Evolutionary conservation across 768 basidiomycete species (phyloP).

Genomic region (Phlebiopsis flavidoalba): DNA sequence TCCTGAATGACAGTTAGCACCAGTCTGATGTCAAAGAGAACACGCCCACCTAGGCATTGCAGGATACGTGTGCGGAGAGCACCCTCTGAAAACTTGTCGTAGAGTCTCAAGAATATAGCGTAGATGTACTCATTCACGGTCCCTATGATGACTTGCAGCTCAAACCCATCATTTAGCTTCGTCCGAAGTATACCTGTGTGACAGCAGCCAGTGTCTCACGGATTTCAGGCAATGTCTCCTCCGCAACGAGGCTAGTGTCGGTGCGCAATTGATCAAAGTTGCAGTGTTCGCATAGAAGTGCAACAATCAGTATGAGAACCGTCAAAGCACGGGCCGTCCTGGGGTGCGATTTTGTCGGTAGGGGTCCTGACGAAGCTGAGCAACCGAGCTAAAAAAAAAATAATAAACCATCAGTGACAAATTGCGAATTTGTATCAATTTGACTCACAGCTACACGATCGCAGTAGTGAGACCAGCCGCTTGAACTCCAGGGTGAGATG

Average conservation of each 20-base stretch:
- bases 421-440: too few relatives aligned
- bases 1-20: slow-evolving; percentile 38
- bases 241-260: slow-evolving; percentile 34
- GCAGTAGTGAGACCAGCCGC: slow-evolving; percentile 71
- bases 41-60: slow-evolving; percentile 75
- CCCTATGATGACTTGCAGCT: slow-evolving; percentile 32
- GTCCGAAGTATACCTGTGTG: slow-evolving; percentile 36
- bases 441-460: slow-evolving; percentile 74
- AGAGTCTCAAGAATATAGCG: slow-evolving; percentile 60
- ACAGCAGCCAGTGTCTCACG: slow-evolving; percentile 53
- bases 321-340: slow-evolving; percentile 52
- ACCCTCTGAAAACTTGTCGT: slow-evolving; percentile 57
- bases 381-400: slow-evolving; percentile 44
- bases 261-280: slow-evolving; percentile 73
- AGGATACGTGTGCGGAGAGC: slow-evolving; percentile 67
- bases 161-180: background rate
- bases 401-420: background rate
- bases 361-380: slow-evolving; percentile 45
- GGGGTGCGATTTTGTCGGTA: slow-evolving; percentile 34
- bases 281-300: slow-evolving; percentile 84
- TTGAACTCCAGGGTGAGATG: slow-evolving; percentile 83
- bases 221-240: slow-evolving; percentile 35
- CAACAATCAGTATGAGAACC: slow-evolving; percentile 78
- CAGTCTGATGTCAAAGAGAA: background rate
- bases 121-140: slow-evolving; percentile 84